These are phyloP conservation scores for Ceratobasidium papillatum DNA, from an alignment of 1,284 basidiomycete species.

Conservation along the genomic window DNA sequence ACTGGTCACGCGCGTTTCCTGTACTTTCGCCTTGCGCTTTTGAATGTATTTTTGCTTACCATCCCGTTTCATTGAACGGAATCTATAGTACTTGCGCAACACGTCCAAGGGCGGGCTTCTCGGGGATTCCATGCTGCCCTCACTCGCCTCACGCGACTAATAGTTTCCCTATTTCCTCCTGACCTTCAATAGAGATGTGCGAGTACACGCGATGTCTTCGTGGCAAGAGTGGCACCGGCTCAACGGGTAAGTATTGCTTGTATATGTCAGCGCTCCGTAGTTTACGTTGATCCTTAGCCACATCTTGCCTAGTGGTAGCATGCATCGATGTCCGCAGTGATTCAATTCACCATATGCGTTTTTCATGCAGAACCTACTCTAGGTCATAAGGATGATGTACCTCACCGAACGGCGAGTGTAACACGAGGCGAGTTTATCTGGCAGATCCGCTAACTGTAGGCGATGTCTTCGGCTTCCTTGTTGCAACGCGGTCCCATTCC, in stretches of 20 bases:
- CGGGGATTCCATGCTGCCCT: not conserved
- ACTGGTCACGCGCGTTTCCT: not conserved
- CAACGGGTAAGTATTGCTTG: not conserved
- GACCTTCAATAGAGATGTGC: not conserved
- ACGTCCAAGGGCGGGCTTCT: not conserved
- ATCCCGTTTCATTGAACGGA: not conserved
- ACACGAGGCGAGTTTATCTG: conserved; percentile 1
- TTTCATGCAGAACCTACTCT: not conserved
- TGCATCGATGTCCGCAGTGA: not conserved
- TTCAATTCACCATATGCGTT: not conserved
- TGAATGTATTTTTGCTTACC: not conserved
- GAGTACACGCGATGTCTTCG: not conserved
- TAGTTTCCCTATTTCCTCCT: not conserved
- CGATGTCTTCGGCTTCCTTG: conserved; percentile 28
- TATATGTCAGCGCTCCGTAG: not conserved
- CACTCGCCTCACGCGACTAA: not conserved
- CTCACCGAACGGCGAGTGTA: not conserved
- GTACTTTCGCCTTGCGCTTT: not conserved
- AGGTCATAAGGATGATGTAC: not conserved
- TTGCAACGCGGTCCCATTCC: not conserved
- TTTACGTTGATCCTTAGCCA: not conserved
- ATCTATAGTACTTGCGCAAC: not conserved
- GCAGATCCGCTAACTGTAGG: conserved; percentile 21
- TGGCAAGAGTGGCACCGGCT: not conserved
- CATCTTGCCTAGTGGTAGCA: not conserved